These are phyloP conservation scores for Arabidopsis lyrata DNA, from an alignment of 441 rosid genomes.

Conservation along the genomic window DNA sequence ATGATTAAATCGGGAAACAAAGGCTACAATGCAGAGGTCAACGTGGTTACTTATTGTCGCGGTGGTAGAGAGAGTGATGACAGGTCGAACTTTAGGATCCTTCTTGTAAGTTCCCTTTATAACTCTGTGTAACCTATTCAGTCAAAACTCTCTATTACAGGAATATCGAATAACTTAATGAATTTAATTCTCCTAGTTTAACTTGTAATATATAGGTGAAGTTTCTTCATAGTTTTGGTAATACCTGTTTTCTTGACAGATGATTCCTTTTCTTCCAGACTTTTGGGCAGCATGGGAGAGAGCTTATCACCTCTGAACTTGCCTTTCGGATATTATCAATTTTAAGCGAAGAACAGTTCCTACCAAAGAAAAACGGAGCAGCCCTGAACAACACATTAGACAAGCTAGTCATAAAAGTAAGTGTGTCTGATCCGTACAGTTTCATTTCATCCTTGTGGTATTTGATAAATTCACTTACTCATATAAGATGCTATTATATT, in stretches of 20 bases:
- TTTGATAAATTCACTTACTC: constrained; percentile 23
- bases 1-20: constrained; percentile 64
- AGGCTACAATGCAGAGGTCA: constrained; percentile 78
- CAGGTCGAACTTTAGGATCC: constrained; percentile 83
- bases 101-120: constrained; percentile 73
- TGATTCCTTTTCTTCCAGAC: constrained; percentile 99
- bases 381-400: constrained; percentile 60
- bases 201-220: constrained; percentile 16
- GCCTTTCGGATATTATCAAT: constrained; percentile 82
- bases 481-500: constrained; percentile 28
- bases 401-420: constrained; percentile 87
- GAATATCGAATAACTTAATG: neutral
- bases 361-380: constrained; percentile 55
- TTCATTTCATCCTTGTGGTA: neutral
- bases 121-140: neutral
- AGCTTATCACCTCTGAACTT: constrained; percentile 92
- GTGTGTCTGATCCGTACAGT: neutral
- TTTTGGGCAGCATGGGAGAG: constrained; percentile 99
- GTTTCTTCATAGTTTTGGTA: constrained; percentile 55
- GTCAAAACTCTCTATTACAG: neutral
- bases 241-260: constrained; percentile 91
- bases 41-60: constrained; percentile 75
- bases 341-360: constrained; percentile 84
- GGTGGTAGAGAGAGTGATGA: constrained; percentile 56
- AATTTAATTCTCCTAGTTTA: neutral